Percentiles rank a stretch among this genome's conserved stretches.
phyloP scores from a whole-genome alignment of 73 alveolate species.

The Symbiodinium pilosum region DNA sequence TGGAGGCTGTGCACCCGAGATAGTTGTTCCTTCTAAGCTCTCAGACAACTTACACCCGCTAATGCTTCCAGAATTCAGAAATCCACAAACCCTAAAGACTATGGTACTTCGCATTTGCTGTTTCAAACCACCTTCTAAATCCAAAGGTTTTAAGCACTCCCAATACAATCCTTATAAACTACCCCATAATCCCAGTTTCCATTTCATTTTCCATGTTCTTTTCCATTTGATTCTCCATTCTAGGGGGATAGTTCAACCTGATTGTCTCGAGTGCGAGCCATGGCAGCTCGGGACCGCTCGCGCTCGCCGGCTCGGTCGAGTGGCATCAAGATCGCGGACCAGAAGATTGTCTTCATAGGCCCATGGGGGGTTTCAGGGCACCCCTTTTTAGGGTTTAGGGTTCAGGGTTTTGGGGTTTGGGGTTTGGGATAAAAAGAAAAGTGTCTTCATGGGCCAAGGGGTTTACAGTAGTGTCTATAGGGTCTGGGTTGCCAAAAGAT shows the following conservation, averaged over 20 bases:
- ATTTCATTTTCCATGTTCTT: too few species aligned
- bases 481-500: background rate
- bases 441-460: too few species aligned
- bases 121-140: too few species aligned
- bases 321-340: constrained; percentile 49
- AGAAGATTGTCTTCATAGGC: constrained; percentile 93
- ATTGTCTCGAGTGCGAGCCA: background rate
- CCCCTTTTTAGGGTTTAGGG: background rate
- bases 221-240: background rate
- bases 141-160: too few species aligned
- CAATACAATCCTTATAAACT: background rate
- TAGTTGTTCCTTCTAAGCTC: too few species aligned
- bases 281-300: constrained; percentile 22
- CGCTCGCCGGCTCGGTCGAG: constrained; percentile 27
- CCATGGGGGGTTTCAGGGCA: background rate
- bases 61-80: too few species aligned
- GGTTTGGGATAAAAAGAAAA: background rate
- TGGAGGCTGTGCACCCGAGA: too few species aligned
- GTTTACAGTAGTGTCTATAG: background rate
- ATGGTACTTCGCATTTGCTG: too few species aligned
- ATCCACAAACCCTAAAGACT: too few species aligned
- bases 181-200: too few species aligned
- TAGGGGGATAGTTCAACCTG: background rate
- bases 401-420: background rate
- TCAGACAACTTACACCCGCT: too few species aligned